phyloP scores from a whole-genome alignment of 2,329 filamentous ascomycete species.

The Penicillium sp. region DNA sequence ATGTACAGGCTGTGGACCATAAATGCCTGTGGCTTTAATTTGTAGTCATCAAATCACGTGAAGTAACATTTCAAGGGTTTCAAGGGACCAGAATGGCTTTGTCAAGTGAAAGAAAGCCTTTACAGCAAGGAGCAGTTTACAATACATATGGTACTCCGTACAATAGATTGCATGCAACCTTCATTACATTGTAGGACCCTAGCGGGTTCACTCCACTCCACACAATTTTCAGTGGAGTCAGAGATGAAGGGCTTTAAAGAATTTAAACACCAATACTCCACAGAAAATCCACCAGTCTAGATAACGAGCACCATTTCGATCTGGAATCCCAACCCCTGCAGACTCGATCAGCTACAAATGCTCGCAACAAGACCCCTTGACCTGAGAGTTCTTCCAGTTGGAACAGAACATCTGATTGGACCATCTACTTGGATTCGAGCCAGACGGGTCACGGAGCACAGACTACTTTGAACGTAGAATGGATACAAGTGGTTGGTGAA shows the following conservation, averaged over 20 bases:
- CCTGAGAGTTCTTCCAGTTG: background rate
- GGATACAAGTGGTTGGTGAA: conserved; percentile 15
- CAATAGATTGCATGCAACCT: background rate
- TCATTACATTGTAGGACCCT: background rate
- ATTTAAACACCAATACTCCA: conserved; percentile 3
- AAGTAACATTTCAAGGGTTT: background rate
- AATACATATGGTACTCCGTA: no score
- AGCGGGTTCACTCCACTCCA: conserved; percentile 2
- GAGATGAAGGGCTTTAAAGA: background rate
- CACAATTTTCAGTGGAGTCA: conserved; percentile 1
- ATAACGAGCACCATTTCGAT: background rate
- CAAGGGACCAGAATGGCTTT: background rate
- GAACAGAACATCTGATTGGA: conserved; percentile 14
- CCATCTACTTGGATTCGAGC: conserved; percentile 12
- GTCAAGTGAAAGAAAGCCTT: background rate
- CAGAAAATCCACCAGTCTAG: background rate
- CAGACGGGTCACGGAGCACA: conserved; percentile 12
- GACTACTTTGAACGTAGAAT: conserved; percentile 13
- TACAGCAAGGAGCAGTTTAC: background rate
- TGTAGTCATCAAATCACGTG: background rate
- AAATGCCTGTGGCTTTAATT: background rate
- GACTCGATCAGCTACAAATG: background rate
- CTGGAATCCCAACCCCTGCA: background rate
- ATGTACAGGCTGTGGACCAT: conserved; percentile 3
- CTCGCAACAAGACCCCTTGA: background rate